phyloP scores from a whole-genome alignment of 768 basidiomycete species.

The Lactifluus subvellereus region DNA sequence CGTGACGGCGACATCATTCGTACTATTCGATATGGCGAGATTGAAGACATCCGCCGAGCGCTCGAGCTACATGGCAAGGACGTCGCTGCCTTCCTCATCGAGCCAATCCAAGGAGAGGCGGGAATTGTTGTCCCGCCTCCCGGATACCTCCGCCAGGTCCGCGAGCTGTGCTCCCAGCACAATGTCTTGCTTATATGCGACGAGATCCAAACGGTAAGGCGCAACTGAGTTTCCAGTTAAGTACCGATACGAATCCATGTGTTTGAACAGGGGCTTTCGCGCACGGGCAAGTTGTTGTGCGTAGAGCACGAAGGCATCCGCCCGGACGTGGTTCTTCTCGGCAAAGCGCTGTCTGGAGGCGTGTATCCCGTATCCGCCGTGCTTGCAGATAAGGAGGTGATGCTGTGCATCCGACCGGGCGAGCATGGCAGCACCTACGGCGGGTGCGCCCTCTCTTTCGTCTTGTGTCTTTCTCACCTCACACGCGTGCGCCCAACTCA shows the following conservation, averaged over 20 bases:
- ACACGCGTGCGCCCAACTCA: neutral
- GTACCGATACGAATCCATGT: slow-evolving; percentile 11
- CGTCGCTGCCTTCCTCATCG: slow-evolving; percentile 90
- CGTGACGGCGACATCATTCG: slow-evolving; percentile 45
- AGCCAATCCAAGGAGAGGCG: slow-evolving; percentile 99
- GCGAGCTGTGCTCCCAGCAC: slow-evolving; percentile 83
- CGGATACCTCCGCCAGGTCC: slow-evolving; percentile 76
- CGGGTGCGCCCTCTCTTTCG: slow-evolving; percentile 49
- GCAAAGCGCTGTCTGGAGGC: slow-evolving; percentile 96
- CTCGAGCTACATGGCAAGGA: slow-evolving; percentile 74
- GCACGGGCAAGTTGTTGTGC: slow-evolving; percentile 92
- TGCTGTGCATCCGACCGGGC: slow-evolving; percentile 91
- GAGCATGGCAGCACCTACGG: slow-evolving; percentile 97
- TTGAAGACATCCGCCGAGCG: slow-evolving; percentile 77
- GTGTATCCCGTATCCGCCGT: slow-evolving; percentile 97
- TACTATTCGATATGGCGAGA: slow-evolving; percentile 77
- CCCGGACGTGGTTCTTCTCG: slow-evolving; percentile 89
- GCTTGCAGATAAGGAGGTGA: slow-evolving; percentile 83
- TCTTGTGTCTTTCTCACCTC: slow-evolving; percentile 5
- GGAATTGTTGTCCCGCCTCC: slow-evolving; percentile 89
- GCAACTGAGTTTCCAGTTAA: slow-evolving; percentile 10
- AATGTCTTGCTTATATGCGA: slow-evolving; percentile 97
- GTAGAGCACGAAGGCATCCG: slow-evolving; percentile 82
- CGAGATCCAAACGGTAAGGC: slow-evolving; percentile 88
- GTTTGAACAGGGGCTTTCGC: slow-evolving; percentile 63